Evolutionary conservation across 2,329 filamentous ascomycete genomes (phyloP), one percentile per base, ranked within the genome.

Genomic region (Aspergillus pseudoterreus): DNA sequence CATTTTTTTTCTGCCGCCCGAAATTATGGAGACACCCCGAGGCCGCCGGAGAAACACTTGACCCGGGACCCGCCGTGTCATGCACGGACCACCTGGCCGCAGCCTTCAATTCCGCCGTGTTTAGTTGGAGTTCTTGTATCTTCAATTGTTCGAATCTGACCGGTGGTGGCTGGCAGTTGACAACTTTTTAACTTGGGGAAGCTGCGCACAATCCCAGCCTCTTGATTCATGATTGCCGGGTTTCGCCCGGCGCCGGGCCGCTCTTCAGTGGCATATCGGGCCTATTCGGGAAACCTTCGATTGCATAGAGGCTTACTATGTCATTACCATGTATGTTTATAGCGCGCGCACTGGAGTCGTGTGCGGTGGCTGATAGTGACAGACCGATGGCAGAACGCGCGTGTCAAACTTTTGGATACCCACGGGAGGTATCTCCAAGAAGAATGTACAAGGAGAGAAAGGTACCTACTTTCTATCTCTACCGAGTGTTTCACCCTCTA

Each of bases 321-420:
- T 58, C 53, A 57, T 45, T 62, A 69, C 49, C 66, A 74, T 59
- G 75, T 78, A 70, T 58, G 64, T 35, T 32, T 8, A 39, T 36
- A 14, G 6, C 8, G 6, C 12, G 5, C 10, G 15, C 21, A 30
- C 14, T 30, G 6, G 22, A 2, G 47, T 35, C 22, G 19, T 11
- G 8, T 30, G n/a, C 49, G 24, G 49, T 45, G 17, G 45, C 52
- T 63, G 33, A 61, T 32, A 21, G 17, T 54, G 21, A 8, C 45
- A 85, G 80, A 69, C 68, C 57, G 82, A 86, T 71, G 73, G 77
- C 43, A 74, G 82, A 57, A 78, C 74, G 62, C 78, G 86, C 56
- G 70, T 92, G 9, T 92, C 90, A 3, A 84, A 78, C 43, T 82
- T 91, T 70, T 96, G 92, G 90, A 78, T 85, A 24, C 90, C 91